Evolutionary conservation across 768 basidiomycete species (phyloP).

Genomic region (Phylloporus rhodoxanthus): DNA sequence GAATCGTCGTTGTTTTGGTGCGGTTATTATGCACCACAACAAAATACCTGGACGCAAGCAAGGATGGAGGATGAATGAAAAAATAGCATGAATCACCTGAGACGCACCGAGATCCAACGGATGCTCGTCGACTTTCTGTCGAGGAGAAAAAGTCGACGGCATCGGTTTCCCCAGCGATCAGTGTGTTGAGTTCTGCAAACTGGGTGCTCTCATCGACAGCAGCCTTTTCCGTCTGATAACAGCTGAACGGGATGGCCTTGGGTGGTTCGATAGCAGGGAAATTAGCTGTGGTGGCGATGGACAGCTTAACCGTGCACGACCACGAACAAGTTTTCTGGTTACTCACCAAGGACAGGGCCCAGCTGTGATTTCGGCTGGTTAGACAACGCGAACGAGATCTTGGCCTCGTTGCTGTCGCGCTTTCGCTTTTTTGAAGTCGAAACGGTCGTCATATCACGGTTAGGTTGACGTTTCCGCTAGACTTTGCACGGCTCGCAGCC

Average conservation of each 20-base stretch:
- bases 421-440: slow-evolving; percentile 45
- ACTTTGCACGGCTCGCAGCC: slow-evolving; percentile 1
- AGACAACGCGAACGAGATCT: slow-evolving; percentile 35
- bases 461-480: slow-evolving; percentile 14
- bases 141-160: slow-evolving; percentile 76
- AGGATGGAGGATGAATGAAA: neutral
- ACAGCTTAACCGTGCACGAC: slow-evolving; percentile 18
- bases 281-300: slow-evolving; percentile 36
- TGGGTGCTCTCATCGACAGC: slow-evolving; percentile 21
- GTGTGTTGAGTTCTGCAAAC: slow-evolving; percentile 29
- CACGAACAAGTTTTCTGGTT: slow-evolving; percentile 15
- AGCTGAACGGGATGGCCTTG: slow-evolving; percentile 51
- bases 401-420: slow-evolving; percentile 32
- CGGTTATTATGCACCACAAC: slow-evolving; percentile 76
- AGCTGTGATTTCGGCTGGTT: slow-evolving; percentile 31
- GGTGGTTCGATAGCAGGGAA: slow-evolving; percentile 65
- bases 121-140: slow-evolving; percentile 44
- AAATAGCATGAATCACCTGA: neutral
- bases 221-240: slow-evolving; percentile 42
- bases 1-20: slow-evolving; percentile 63
- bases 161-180: slow-evolving; percentile 81
- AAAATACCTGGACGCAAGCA: slow-evolving; percentile 54
- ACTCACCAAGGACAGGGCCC: slow-evolving; percentile 51
- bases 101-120: slow-evolving; percentile 65
- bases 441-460: slow-evolving; percentile 17